Conservation (phyloP, 257 asterid genomes). For the Solanum bukasovii region DNA sequence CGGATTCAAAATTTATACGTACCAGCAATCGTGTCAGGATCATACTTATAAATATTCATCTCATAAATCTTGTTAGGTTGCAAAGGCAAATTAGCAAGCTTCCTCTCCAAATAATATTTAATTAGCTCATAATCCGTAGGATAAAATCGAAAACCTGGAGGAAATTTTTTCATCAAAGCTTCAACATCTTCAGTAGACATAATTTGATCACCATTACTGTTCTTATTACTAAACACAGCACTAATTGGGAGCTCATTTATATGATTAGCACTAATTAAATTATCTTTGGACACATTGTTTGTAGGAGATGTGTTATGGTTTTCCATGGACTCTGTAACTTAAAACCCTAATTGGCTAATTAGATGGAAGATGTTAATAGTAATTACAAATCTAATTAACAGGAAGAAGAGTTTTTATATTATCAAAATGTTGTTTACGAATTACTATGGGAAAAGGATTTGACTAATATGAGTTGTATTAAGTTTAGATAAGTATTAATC, state of each 20-base stretch:
- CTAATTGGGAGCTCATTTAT: neutral
- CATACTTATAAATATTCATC: constrained; percentile 4
- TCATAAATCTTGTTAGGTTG: constrained; percentile 6
- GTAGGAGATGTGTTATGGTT: neutral
- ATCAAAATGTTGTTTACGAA: neutral
- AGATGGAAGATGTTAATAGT: neutral
- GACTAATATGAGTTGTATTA: neutral
- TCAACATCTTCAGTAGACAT: neutral
- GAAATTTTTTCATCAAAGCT: neutral
- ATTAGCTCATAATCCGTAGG: constrained; percentile 19
- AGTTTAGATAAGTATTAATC: neutral
- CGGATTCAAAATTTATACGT: neutral
- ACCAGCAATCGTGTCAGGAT: constrained; percentile 6
- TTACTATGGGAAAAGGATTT: neutral
- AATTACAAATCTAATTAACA: neutral
- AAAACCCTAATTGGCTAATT: neutral
- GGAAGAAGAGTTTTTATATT: neutral
- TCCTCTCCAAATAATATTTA: neutral
- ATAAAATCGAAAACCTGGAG: constrained; percentile 18
- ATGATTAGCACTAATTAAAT: neutral
- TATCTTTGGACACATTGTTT: neutral
- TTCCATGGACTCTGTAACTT: neutral
- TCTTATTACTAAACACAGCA: neutral
- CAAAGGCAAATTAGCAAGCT: neutral
- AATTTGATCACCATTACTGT: neutral